These are phyloP conservation scores for Bidens hawaiensis DNA, from an alignment of 140 eudicot species.

Conservation along the genomic window DNA sequence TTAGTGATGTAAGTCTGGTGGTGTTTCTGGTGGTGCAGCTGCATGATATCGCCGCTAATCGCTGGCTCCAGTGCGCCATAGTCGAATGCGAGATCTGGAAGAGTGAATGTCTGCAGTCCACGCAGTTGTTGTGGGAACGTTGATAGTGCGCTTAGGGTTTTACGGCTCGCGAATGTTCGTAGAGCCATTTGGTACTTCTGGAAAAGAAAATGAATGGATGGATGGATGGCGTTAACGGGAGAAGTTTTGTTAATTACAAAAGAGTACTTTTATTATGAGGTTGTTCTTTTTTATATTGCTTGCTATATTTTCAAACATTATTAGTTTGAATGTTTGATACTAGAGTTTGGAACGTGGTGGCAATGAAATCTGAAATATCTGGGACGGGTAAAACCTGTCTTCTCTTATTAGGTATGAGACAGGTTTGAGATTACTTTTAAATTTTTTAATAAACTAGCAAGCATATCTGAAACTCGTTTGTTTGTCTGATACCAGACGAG, in stretches of 20 bases:
- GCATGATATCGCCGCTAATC: constrained; percentile 89
- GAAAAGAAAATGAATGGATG: constrained; percentile 2
- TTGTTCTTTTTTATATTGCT: too few species aligned
- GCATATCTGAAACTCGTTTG: too few species aligned
- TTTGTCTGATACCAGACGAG: too few species aligned
- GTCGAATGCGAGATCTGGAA: constrained; percentile 90
- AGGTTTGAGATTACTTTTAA: too few species aligned
- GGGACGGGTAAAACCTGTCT: too few species aligned
- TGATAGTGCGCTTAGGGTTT: constrained; percentile 22
- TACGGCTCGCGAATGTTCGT: constrained; percentile 39
- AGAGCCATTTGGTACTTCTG: constrained; percentile 65
- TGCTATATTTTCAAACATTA: too few species aligned
- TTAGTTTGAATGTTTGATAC: too few species aligned
- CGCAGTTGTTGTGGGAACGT: constrained; percentile 52
- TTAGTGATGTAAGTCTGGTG: constrained; percentile 93
- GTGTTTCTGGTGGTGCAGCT: constrained; percentile 93
- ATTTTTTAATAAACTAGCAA: too few species aligned
- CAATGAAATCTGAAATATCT: too few species aligned
- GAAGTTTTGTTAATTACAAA: not conserved
- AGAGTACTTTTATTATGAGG: not conserved
- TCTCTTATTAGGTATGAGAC: too few species aligned
- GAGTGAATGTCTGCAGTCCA: constrained; percentile 64
- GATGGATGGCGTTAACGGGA: too few species aligned
- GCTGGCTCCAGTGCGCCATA: constrained; percentile 92
- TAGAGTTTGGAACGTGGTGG: too few species aligned